phyloP scores from a whole-genome alignment of 2,329 filamentous ascomycete species.

The Chaetomiaceae sp. region DNA sequence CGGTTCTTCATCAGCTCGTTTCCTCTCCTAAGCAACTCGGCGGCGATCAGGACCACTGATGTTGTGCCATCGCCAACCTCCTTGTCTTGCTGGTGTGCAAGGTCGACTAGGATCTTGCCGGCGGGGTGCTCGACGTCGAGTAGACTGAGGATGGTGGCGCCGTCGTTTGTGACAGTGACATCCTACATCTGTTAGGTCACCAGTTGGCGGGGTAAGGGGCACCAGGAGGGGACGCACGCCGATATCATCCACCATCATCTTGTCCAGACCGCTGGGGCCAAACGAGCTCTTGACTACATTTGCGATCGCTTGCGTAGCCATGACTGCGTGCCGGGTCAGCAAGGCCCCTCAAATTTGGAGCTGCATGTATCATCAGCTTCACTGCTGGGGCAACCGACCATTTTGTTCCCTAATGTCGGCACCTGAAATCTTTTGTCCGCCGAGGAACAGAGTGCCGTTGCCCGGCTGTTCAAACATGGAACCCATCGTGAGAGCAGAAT shows the following conservation, averaged over 20 bases:
- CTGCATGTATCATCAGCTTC: neutral
- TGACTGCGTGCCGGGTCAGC: constrained; percentile 51
- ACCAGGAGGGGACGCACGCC: constrained; percentile 55
- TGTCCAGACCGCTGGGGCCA: constrained; percentile 92
- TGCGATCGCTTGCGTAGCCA: constrained; percentile 92
- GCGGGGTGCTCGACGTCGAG: constrained; percentile 97
- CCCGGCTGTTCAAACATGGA: constrained; percentile 94
- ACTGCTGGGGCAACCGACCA: constrained; percentile 46
- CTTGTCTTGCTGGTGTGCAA: constrained; percentile 98
- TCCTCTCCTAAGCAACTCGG: constrained; percentile 85
- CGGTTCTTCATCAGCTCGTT: constrained; percentile 99
- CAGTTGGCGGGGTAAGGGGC: constrained; percentile 9
- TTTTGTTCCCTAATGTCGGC: constrained; percentile 97
- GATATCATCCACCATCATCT: constrained; percentile 99
- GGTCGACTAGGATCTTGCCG: constrained; percentile 95
- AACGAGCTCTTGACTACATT: constrained; percentile 99
- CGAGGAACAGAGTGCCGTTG: constrained; percentile 94
- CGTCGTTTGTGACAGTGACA: constrained; percentile 98
- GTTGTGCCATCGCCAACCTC: constrained; percentile 98
- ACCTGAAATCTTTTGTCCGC: constrained; percentile 95
- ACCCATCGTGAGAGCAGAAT: constrained; percentile 62
- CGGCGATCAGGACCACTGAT: constrained; percentile 93
- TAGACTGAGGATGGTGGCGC: constrained; percentile 90
- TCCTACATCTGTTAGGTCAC: constrained; percentile 52
- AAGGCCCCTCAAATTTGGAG: constrained; percentile 2